Evolutionary conservation across 2,329 filamentous ascomycete species (phyloP).

Genomic region (Verticillium dahliae): DNA sequence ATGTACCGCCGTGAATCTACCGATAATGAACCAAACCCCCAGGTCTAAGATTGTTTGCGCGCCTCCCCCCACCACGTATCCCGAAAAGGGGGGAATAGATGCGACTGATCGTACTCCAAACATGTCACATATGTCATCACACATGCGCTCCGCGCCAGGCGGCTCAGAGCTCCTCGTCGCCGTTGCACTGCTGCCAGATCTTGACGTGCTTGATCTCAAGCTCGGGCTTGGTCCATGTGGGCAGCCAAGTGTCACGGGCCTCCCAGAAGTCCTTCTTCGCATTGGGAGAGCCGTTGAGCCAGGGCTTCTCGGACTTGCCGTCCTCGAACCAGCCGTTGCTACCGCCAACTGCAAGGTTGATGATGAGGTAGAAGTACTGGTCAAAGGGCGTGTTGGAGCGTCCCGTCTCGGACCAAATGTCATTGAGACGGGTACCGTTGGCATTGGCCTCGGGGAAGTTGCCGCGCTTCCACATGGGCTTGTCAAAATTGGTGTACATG

Average conservation of each 20-base stretch:
- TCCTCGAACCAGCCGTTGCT: conserved; percentile 84
- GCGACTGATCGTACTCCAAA: not conserved
- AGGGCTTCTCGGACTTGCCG: conserved; percentile 65
- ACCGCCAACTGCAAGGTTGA: conserved; percentile 70
- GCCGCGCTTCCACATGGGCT: conserved; percentile 62
- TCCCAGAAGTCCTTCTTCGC: conserved; percentile 76
- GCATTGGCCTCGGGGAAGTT: conserved; percentile 55
- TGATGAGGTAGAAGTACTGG: conserved; percentile 66
- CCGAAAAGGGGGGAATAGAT: not conserved
- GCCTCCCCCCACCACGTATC: not conserved
- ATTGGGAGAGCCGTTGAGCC: conserved; percentile 61
- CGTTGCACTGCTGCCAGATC: conserved; percentile 65
- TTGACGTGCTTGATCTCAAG: conserved; percentile 65
- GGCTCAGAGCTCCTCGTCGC: conserved; percentile 42
- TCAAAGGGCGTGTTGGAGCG: conserved; percentile 66
- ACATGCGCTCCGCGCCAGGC: not conserved
- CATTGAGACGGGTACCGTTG: conserved; percentile 59
- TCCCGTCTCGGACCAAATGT: conserved; percentile 59
- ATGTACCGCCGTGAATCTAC: not conserved
- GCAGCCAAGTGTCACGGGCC: conserved; percentile 55
- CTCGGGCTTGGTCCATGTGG: conserved; percentile 64
- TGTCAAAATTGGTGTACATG: conserved; percentile 68
- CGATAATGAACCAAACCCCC: not conserved
- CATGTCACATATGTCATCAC: not conserved
- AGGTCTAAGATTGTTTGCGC: not conserved